These are phyloP conservation scores for Fusarium zealandicum DNA, from an alignment of 2,329 filamentous ascomycete species.

Conservation along the genomic window DNA sequence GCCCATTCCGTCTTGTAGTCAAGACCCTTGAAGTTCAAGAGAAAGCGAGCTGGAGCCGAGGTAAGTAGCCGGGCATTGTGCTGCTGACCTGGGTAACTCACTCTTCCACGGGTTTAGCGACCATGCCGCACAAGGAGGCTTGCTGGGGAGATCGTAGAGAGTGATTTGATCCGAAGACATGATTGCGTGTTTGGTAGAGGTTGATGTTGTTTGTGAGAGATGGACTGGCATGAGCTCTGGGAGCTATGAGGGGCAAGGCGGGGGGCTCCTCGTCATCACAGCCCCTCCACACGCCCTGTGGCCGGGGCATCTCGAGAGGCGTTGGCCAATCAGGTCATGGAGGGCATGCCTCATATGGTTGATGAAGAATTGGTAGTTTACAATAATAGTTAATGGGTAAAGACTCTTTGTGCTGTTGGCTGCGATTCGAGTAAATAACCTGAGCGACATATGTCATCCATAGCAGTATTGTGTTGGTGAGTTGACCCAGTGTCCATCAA, in stretches of 20 bases:
- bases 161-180: slow-evolving; percentile 53
- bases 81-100: slow-evolving; percentile 42
- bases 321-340: neutral
- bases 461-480: no score
- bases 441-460: no score
- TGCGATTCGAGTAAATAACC: no score
- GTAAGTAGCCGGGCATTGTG: slow-evolving; percentile 6
- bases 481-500: no score
- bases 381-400: no score
- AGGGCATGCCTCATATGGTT: no score
- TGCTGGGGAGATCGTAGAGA: slow-evolving; percentile 70
- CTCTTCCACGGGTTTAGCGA: slow-evolving; percentile 77
- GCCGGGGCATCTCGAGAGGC: neutral
- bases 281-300: neutral
- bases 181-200: neutral
- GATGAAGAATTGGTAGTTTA: no score
- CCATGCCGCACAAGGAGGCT: slow-evolving; percentile 59
- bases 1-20: slow-evolving; percentile 73
- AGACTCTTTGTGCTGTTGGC: no score
- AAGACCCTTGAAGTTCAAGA: slow-evolving; percentile 72
- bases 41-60: slow-evolving; percentile 61
- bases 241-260: slow-evolving; percentile 6
- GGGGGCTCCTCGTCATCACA: slow-evolving; percentile 14
- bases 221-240: neutral
- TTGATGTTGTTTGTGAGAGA: neutral